Evolutionary conservation across 2,329 filamentous ascomycete genomes (phyloP), one percentile per base, ranked within the genome.

Genomic region (Fusarium neocosmosporiellum): DNA sequence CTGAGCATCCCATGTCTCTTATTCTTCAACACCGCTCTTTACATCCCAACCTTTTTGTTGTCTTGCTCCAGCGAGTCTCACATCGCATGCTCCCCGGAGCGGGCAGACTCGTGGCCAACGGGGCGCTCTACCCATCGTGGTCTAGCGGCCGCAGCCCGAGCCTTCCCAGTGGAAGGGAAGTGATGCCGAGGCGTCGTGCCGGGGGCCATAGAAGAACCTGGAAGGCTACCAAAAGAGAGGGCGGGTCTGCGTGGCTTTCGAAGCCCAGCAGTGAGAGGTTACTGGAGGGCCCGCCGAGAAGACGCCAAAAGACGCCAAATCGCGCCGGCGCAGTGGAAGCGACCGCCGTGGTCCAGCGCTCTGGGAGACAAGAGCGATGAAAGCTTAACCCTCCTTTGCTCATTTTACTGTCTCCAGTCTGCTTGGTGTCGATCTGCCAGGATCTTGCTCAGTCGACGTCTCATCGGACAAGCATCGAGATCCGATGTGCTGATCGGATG

Each of bases 91-190:
- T 63, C 59, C 54, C 46, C 43, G 31, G 37, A 48, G 34, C 33
- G 66, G 46, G 53, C 63, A 66, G 34, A 59, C 74, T 77, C 66
- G 67, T 77, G 73, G 72, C 63, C 55, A 58, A 75, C 66, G 73
- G 74, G 70, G 69, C 55, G 63, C 34, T 59, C 65, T 78, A 66
- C 75, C 74, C 55, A 58, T 70, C 63, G 7, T n/a, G 73, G 75
- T 46, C 69, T 75, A 78, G 76, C 63, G 75, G 65, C 75, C 73
- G 69, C 59, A 55, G 53, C 66, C 67, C 65, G 69, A 65, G 59
- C 68, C 70, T 66, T 74, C 65, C 75, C 74, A 77, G 68, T 65
- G 53, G 74, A 73, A 73, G 67, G 74, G 75, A 75, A 78, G 63
- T 70, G 75, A 77, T 63, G 64, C 59, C 68, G 67, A 63, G 29